These are phyloP conservation scores for Eucalyptus cladocalyx DNA, from an alignment of 345 rosid genomes.

Conservation along the genomic window DNA sequence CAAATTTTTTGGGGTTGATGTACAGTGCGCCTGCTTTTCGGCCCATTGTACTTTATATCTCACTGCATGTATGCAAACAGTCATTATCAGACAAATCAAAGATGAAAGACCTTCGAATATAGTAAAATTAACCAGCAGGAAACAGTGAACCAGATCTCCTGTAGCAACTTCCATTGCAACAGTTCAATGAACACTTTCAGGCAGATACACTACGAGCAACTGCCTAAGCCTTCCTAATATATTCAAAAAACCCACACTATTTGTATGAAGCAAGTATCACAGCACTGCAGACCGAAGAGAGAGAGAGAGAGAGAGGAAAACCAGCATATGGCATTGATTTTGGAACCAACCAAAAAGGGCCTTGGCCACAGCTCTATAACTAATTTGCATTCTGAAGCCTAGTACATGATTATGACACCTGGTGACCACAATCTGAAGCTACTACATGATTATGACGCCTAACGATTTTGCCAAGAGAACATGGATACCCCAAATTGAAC, in stretches of 20 bases:
- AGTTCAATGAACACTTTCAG: not conserved
- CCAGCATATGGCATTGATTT: not conserved
- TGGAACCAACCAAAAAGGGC: not conserved
- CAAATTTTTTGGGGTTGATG: conserved; percentile 66
- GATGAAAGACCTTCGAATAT: not conserved
- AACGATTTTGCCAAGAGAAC: not conserved
- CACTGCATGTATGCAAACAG: not conserved
- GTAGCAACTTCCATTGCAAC: not conserved
- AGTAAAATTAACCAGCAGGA: not conserved
- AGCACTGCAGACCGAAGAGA: not conserved
- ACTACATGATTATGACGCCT: not conserved
- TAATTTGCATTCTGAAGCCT: not conserved
- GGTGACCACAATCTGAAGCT: not conserved
- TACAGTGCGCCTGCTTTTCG: conserved; percentile 49
- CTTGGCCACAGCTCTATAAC: not conserved
- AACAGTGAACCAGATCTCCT: not conserved
- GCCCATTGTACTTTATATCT: conserved; percentile 31
- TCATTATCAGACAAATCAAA: not conserved
- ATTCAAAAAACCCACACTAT: not conserved
- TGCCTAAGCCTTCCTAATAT: not conserved
- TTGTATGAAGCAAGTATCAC: not conserved
- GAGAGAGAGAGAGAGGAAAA: not conserved
- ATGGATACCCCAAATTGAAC: not conserved
- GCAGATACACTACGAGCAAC: not conserved
- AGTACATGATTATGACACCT: not conserved